These are phyloP conservation scores for Circinella minor DNA, from an alignment of 371 early-diverging fungal species.

Conservation along the genomic window DNA sequence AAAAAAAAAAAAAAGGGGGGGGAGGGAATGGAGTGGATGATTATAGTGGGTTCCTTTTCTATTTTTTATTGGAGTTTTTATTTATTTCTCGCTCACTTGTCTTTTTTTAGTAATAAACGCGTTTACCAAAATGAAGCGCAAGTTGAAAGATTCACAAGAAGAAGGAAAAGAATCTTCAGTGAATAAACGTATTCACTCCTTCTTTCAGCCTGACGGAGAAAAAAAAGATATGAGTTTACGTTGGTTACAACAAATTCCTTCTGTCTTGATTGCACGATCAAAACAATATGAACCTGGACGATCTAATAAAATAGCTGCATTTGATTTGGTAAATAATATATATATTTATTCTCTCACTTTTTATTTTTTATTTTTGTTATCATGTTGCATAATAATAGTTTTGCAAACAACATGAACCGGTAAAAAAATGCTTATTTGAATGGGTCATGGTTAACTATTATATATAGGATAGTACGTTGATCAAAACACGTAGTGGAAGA, in stretches of 20 bases:
- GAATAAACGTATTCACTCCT: slow-evolving; percentile 20
- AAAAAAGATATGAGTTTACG: slow-evolving; percentile 8
- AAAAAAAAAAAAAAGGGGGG: no score
- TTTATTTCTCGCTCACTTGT: no score
- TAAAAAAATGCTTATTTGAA: neutral
- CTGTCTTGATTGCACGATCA: slow-evolving; percentile 20
- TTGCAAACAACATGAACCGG: neutral
- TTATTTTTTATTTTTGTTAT: neutral
- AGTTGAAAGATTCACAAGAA: neutral
- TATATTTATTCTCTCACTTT: neutral
- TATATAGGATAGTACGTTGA: slow-evolving; percentile 73
- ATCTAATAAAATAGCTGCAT: slow-evolving; percentile 71
- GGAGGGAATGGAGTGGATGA: no score
- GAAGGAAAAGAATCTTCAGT: neutral
- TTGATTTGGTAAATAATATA: slow-evolving; percentile 68
- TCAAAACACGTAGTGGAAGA: slow-evolving; percentile 65
- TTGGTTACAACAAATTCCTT: slow-evolving; percentile 20
- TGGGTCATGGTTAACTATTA: no score
- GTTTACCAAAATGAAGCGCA: neutral
- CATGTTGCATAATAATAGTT: neutral
- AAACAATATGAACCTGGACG: slow-evolving; percentile 17
- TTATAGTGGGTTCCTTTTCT: no score
- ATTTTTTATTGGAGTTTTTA: no score
- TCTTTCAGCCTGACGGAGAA: slow-evolving; percentile 13
- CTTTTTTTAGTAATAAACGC: no score